Evolutionary conservation across 805 yeast species (phyloP).

Genomic region (Priceomyces carsonii): DNA sequence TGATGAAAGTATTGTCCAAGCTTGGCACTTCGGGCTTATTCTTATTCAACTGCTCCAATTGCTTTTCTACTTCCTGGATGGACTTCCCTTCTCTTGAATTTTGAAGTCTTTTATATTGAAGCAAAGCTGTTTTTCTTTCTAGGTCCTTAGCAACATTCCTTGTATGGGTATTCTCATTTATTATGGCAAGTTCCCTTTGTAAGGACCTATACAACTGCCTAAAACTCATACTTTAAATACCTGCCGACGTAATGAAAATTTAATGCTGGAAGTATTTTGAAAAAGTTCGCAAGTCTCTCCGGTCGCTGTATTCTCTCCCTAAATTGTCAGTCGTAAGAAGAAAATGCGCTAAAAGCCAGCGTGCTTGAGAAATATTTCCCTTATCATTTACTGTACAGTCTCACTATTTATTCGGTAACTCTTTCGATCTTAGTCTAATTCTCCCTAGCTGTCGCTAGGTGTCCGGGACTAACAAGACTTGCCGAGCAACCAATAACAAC

Average conservation of each 20-base stretch:
- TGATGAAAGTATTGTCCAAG: constrained; percentile 7
- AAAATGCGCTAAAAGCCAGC: too few relatives aligned
- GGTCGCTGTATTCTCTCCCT: too few relatives aligned
- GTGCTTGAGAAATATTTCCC: too few relatives aligned
- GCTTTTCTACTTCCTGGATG: constrained; percentile 32
- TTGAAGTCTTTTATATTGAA: constrained; percentile 51
- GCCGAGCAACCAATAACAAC: constrained; percentile 4
- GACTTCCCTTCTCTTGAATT: constrained; percentile 37
- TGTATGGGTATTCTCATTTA: constrained; percentile 35
- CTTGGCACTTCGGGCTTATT: constrained; percentile 6
- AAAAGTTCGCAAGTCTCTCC: too few relatives aligned
- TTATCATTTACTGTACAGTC: too few relatives aligned
- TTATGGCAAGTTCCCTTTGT: constrained; percentile 39
- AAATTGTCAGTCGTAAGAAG: too few relatives aligned
- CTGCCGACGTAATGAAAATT: too few relatives aligned
- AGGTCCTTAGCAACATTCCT: constrained; percentile 40
- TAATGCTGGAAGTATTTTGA: too few relatives aligned
- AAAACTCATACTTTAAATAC: constrained; percentile 5
- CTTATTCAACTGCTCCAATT: constrained; percentile 22
- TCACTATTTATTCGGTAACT: too few relatives aligned
- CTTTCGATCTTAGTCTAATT: too few relatives aligned
- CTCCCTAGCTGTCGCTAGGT: too few relatives aligned
- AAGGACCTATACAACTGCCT: constrained; percentile 23
- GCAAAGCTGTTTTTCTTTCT: constrained; percentile 46
- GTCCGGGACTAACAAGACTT: too few relatives aligned